Percentiles rank a stretch among this genome's conserved stretches.
Evolutionary conservation across 768 basidiomycete species (phyloP).

Genomic region (Rhizopogon vinicolor): DNA sequence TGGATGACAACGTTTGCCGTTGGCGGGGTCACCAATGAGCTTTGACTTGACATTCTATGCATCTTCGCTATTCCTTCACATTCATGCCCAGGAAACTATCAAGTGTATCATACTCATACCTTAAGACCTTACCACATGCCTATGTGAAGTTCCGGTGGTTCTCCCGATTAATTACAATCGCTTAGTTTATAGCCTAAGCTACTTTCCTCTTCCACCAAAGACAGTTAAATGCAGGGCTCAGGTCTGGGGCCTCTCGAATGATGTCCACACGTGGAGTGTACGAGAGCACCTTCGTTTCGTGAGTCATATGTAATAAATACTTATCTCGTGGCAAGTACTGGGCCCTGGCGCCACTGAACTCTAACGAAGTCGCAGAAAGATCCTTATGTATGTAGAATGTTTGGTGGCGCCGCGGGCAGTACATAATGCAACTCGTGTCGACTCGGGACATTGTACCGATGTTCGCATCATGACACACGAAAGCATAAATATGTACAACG

Average conservation of each 20-base stretch:
- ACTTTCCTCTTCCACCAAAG: no score
- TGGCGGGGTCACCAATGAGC: not conserved
- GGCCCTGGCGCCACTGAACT: not conserved
- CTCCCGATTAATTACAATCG: no score
- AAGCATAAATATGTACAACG: not conserved
- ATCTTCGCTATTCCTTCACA: no score
- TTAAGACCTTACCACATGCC: no score
- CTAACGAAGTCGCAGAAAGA: not conserved
- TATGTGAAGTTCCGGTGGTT: no score
- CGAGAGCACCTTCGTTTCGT: no score
- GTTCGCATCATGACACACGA: not conserved
- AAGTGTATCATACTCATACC: no score
- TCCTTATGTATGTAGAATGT: not conserved
- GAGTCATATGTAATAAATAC: not conserved
- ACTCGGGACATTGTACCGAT: not conserved
- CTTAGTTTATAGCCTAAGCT: no score
- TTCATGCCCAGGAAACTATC: no score
- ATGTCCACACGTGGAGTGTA: no score
- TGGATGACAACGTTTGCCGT: not conserved
- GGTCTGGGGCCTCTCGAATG: no score
- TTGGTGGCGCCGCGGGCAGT: not conserved
- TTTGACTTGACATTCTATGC: not conserved
- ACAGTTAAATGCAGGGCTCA: no score
- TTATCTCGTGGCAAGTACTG: not conserved
- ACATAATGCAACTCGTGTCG: not conserved